A percentile compares a stretch with the other conserved stretches of the same genome.
Evolutionary conservation across 306 rosid genomes (phyloP).

Genomic region (Glycine soja): DNA sequence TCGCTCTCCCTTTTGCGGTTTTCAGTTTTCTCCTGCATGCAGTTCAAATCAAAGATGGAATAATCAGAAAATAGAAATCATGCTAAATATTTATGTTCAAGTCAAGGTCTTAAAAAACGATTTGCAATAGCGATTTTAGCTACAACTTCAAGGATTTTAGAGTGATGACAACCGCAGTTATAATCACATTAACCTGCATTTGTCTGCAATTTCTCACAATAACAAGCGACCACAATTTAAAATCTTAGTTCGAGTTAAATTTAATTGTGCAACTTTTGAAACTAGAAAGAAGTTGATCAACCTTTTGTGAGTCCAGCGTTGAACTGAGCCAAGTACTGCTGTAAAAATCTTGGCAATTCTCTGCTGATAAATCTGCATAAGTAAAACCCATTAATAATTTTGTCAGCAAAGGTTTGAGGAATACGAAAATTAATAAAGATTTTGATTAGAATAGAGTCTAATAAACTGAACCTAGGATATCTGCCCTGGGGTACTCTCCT

Average conservation of each 20-base stretch:
- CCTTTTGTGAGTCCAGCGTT: conserved; percentile 35
- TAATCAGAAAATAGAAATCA: background rate
- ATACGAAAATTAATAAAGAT: background rate
- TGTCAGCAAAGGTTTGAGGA: background rate
- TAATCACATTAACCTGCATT: no score
- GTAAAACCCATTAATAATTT: background rate
- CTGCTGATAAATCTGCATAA: conserved; percentile 51
- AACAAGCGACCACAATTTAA: background rate
- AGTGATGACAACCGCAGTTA: background rate
- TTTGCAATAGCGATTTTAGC: background rate
- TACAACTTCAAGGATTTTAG: background rate
- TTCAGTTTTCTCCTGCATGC: conserved; percentile 26
- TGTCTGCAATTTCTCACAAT: no score
- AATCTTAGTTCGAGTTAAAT: background rate
- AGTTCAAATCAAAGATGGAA: background rate
- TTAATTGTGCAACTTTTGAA: background rate
- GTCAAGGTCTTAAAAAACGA: background rate
- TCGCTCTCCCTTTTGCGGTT: background rate
- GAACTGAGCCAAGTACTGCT: conserved; percentile 48
- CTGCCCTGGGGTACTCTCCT: conserved; percentile 42
- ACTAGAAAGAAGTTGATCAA: conserved; percentile 9
- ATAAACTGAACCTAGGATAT: conserved; percentile 43
- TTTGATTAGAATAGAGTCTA: background rate
- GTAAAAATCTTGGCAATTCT: conserved; percentile 29
- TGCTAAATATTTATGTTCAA: background rate